phyloP scores from a whole-genome alignment of 345 rosid genomes.

The Arabidopsis thaliana region TAIR10.1 NC_003070.9:21767501-21768000 shows the following conservation, averaged over 20 bases:
- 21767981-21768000: constrained; percentile 8
- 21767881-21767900: constrained; percentile 60
- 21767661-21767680: constrained; percentile 16
- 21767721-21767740: constrained; percentile 42
- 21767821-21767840: constrained; percentile 56
- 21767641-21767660: not conserved
- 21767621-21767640: constrained; percentile 3
- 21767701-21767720: constrained; percentile 54
- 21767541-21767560: constrained; percentile 63
- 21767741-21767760: constrained; percentile 39
- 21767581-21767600: no score
- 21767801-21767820: constrained; percentile 52
- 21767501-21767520: constrained; percentile 96
- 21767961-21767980: not conserved
- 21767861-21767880: constrained; percentile 73
- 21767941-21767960: not conserved
- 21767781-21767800: constrained; percentile 49
- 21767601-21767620: not conserved
- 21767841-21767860: constrained; percentile 77
- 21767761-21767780: constrained; percentile 65
- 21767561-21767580: no score
- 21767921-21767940: not conserved
- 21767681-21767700: constrained; percentile 81
- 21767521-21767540: constrained; percentile 82
- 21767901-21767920: not conserved